A percentile compares a stretch with the other conserved stretches of the same genome.
Evolutionary conservation across 192 early-diverging fungal genomes (phyloP).

Genomic region (Thoreauomyces humboldtii): DNA sequence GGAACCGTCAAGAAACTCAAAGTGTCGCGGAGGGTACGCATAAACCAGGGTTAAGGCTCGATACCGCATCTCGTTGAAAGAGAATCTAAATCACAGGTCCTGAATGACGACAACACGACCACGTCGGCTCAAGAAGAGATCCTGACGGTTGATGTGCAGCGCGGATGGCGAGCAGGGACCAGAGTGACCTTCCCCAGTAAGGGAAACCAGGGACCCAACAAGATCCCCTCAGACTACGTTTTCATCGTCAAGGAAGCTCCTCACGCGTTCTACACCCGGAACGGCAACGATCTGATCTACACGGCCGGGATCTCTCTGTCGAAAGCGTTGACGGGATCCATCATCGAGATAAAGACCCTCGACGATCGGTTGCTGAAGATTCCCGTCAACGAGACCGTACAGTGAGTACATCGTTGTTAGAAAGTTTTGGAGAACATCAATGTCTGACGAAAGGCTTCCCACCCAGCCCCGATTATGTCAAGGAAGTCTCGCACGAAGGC

Average conservation of each 20-base stretch:
- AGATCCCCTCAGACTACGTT: slow-evolving; percentile 50
- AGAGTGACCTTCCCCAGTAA: slow-evolving; percentile 49
- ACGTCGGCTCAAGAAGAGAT: slow-evolving; percentile 42
- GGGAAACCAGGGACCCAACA: slow-evolving; percentile 58
- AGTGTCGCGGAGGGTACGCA: slow-evolving; percentile 45
- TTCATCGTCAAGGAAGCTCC: slow-evolving; percentile 48
- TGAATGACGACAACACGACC: slow-evolving; percentile 54
- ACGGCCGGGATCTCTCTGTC: slow-evolving; percentile 37
- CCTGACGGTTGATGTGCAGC: slow-evolving; percentile 48
- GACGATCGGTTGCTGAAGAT: slow-evolving; percentile 52
- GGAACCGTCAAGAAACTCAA: slow-evolving; percentile 55
- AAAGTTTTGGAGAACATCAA: neutral
- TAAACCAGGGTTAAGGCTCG: neutral
- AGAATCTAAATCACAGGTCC: slow-evolving; percentile 30
- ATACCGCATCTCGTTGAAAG: neutral
- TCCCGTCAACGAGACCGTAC: slow-evolving; percentile 54
- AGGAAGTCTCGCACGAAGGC: slow-evolving; percentile 47
- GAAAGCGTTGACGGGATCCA: slow-evolving; percentile 46
- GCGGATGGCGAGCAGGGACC: slow-evolving; percentile 52
- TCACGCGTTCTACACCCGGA: slow-evolving; percentile 42
- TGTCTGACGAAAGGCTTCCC: neutral
- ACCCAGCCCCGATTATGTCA: slow-evolving; percentile 49
- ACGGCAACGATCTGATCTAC: slow-evolving; percentile 49
- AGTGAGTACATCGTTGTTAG: slow-evolving; percentile 27
- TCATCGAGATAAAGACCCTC: slow-evolving; percentile 47